Base-by-base conservation (phyloP, 768 basidiomycete genomes). In the Neoboletus magnificus region DNA sequence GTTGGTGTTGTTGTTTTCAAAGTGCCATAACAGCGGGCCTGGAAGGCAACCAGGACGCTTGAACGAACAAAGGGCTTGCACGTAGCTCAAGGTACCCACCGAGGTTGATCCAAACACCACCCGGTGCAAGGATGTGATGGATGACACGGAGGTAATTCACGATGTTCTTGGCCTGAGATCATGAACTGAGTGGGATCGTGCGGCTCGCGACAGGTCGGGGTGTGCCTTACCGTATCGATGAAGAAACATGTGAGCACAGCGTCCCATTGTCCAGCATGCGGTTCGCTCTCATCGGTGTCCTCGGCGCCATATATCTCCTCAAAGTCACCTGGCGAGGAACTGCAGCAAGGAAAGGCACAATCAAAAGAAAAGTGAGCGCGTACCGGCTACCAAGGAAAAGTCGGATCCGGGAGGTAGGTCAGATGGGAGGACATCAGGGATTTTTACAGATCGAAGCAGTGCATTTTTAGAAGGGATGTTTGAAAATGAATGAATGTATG, bases 21-120 rank as follows among this genome's bases (percentile, higher is more conserved):
- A 98, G 68, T 98, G 96, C 95, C 96, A 98, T n/a, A 98, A 73
- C 1, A 96, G 74, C 0, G 96, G 96, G 3, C 95, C 94, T 87
- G 42, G 22, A 27, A 18, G 18, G 20, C 15, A 18, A n/a, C 3
- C 5, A 5, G 12, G 4, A 16, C 4, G 23, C 5, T 27, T n/a
- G 7, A 37, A 40, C 2, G 29, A 29, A 27, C 25, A 15, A 37
- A 56, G 12, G 9, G 10, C 6, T 18, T 45, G 23, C 2, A 20
- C 13, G 12, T 13, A 6, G 9, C 23, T 29, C 27, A 12, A 15
- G 36, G 7, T 2, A 52, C 48, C 10, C 40, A 59, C 57, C 90
- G 10, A 93, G 74, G 66, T 98, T 98, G 59, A 97, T 86, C 93
- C 93, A 97, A 7, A 93, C 79, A 1, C 95, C 96, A 22, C 87